phyloP scores from a whole-genome alignment of 2,329 filamentous ascomycete genomes.

The Aureobasidium sp. region DNA sequence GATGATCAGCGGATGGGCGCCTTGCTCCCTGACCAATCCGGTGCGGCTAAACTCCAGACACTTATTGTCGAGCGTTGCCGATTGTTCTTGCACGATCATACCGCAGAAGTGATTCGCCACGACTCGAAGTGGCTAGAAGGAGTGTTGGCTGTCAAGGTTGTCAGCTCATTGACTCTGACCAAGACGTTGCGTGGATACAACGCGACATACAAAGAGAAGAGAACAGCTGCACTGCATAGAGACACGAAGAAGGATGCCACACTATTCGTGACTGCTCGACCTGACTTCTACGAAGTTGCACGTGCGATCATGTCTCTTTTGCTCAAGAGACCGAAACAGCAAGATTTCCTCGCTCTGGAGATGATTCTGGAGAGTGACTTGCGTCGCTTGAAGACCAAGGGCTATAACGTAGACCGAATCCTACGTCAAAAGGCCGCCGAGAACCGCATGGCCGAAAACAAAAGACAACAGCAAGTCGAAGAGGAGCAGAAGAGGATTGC shows the following conservation, averaged over 20 bases:
- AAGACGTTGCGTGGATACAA: conserved; percentile 64
- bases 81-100: conserved; percentile 81
- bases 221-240: conserved; percentile 60
- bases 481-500: conserved; percentile 47
- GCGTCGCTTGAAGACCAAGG: conserved; percentile 70
- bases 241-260: conserved; percentile 49
- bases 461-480: conserved; percentile 60
- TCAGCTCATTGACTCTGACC: conserved; percentile 68
- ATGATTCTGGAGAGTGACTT: conserved; percentile 82
- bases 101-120: conserved; percentile 69
- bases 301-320: conserved; percentile 76
- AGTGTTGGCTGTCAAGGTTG: conserved; percentile 68
- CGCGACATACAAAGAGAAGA: conserved; percentile 63
- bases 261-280: conserved; percentile 68
- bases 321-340: conserved; percentile 72
- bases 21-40: conserved; percentile 56
- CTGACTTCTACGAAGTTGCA: conserved; percentile 87
- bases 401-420: conserved; percentile 95
- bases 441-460: conserved; percentile 75
- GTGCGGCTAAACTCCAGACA: conserved; percentile 62
- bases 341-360: conserved; percentile 84
- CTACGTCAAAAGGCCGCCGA: conserved; percentile 80
- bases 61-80: conserved; percentile 81
- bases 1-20: conserved; percentile 67
- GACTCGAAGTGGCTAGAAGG: conserved; percentile 88